Conservation (phyloP, 352 stramenopile species). For the Phytophthora brassicae region DNA sequence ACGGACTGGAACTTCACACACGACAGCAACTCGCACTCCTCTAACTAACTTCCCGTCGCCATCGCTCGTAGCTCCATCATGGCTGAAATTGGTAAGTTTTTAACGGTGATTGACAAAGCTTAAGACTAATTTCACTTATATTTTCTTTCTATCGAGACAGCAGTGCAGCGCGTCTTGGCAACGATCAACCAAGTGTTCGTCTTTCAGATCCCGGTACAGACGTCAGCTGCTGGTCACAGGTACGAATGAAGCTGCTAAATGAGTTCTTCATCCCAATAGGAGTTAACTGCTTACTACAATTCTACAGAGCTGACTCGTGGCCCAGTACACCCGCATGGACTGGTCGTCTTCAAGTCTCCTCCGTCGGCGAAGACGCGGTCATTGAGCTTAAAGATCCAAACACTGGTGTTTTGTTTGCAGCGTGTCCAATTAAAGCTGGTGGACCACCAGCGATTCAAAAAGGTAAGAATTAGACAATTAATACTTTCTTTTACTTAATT, state of each 20-base stretch:
- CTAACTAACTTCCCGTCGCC: not conserved
- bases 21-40: not conserved
- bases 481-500: too few species aligned
- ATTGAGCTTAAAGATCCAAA: constrained; percentile 67
- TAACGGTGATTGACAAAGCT: not conserved
- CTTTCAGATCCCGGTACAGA: constrained; percentile 69
- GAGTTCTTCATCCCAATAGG: not conserved
- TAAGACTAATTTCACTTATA: not conserved
- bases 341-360: constrained; percentile 60
- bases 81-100: constrained; percentile 29
- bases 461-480: too few species aligned
- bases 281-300: not conserved
- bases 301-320: constrained; percentile 60
- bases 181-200: constrained; percentile 75
- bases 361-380: constrained; percentile 52
- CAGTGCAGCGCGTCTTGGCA: constrained; percentile 57
- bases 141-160: constrained; percentile 12
- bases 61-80: constrained; percentile 10
- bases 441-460: constrained; percentile 65
- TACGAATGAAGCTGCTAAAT: constrained; percentile 8
- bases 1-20: constrained; percentile 12
- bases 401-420: constrained; percentile 57
- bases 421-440: constrained; percentile 60
- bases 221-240: constrained; percentile 59
- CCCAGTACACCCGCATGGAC: constrained; percentile 62